Evolutionary conservation across 106 monocot species (phyloP).

Genomic region (Dendrobium nobile): DNA sequence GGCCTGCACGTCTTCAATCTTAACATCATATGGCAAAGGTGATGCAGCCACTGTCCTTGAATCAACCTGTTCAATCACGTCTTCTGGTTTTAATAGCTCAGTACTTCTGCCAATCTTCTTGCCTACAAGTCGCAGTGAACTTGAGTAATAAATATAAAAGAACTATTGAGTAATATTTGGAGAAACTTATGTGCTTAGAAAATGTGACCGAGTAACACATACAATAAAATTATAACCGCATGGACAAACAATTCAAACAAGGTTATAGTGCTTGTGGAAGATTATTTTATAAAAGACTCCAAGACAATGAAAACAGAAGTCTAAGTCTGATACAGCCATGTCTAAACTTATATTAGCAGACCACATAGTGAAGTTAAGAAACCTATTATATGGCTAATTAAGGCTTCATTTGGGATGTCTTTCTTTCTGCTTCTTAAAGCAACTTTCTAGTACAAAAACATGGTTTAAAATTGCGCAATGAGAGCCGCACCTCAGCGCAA

Average conservation of each 20-base stretch:
- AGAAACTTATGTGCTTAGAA: not conserved
- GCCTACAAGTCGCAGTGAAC: slow-evolving; percentile 26
- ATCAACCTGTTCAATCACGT: slow-evolving; percentile 74
- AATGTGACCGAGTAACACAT: not conserved
- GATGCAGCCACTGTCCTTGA: slow-evolving; percentile 78
- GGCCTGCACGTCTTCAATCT: slow-evolving; percentile 66
- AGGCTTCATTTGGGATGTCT: too few relatives aligned
- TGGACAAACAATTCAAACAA: not conserved
- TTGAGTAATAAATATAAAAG: not conserved
- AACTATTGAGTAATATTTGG: not conserved
- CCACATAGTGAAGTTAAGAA: too few relatives aligned
- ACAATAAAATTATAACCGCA: not conserved
- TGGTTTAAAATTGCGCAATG: too few relatives aligned
- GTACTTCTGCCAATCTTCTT: slow-evolving; percentile 73
- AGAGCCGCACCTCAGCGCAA: too few relatives aligned
- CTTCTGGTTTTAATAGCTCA: slow-evolving; percentile 61
- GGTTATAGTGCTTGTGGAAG: not conserved
- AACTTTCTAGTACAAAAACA: too few relatives aligned
- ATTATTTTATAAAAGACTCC: not conserved
- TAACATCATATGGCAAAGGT: slow-evolving; percentile 75
- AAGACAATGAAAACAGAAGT: not conserved
- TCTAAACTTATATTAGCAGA: not conserved
- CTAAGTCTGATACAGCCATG: not conserved
- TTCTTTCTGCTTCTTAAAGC: too few relatives aligned
- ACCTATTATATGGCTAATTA: too few relatives aligned